phyloP scores from a whole-genome alignment of 306 rosid genomes.

The Cicer chorassanicum region DNA sequence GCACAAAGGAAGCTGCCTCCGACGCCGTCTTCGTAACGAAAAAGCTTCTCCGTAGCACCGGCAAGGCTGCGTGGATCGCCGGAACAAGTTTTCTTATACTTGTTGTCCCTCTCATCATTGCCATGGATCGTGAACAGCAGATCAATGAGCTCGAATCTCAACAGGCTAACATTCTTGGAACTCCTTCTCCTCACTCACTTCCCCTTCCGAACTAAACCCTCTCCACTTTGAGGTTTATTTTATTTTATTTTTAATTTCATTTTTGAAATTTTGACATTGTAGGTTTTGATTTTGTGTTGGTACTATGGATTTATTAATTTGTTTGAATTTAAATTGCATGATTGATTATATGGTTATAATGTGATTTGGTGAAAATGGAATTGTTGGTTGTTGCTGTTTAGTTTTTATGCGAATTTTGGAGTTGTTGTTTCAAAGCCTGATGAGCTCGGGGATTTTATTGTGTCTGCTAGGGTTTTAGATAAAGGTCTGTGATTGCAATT shows the following conservation, averaged over 20 bases:
- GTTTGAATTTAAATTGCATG: not conserved
- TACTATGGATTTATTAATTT: not conserved
- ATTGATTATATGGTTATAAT: not conserved
- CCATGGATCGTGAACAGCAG: slow-evolving; percentile 88
- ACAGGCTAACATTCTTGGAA: slow-evolving; percentile 81
- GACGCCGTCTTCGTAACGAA: not conserved
- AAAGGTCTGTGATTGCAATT: not conserved
- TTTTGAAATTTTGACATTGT: not conserved
- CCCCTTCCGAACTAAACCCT: slow-evolving; percentile 13
- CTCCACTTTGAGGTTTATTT: not conserved
- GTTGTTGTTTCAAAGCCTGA: not conserved
- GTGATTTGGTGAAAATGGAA: not conserved
- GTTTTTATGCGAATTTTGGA: not conserved
- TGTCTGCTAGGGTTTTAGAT: not conserved
- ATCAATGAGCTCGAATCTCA: slow-evolving; percentile 79
- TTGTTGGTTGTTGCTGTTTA: not conserved
- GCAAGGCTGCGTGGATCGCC: slow-evolving; percentile 87
- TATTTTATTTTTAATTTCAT: too few species aligned
- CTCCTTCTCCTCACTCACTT: slow-evolving; percentile 28
- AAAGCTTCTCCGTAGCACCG: slow-evolving; percentile 75
- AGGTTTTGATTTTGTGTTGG: not conserved
- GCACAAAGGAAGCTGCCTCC: not conserved
- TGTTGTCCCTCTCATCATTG: slow-evolving; percentile 74
- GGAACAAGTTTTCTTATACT: slow-evolving; percentile 76
- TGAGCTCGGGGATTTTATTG: not conserved